phyloP scores from a whole-genome alignment of 768 basidiomycete species.

The Leccinum truebloodii region DNA sequence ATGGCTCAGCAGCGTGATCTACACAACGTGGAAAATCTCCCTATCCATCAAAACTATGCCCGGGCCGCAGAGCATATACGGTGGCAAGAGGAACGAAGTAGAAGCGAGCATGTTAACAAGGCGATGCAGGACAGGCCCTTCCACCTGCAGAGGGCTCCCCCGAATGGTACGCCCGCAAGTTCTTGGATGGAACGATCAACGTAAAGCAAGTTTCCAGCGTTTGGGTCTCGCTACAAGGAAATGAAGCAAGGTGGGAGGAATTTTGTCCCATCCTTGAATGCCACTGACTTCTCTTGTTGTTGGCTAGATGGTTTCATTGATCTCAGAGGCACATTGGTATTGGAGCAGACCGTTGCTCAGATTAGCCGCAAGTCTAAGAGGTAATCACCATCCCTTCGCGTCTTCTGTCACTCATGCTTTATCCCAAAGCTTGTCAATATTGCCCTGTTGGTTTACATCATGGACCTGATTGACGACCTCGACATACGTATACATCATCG shows the following conservation, averaged over 20 bases:
- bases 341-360: slow-evolving; percentile 77
- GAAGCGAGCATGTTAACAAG: slow-evolving; percentile 61
- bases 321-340: slow-evolving; percentile 80
- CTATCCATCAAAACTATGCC: slow-evolving; percentile 81
- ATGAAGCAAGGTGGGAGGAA: slow-evolving; percentile 67
- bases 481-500: slow-evolving; percentile 87
- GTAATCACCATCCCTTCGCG: slow-evolving; percentile 36
- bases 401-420: slow-evolving; percentile 14
- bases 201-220: slow-evolving; percentile 77
- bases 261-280: not conserved
- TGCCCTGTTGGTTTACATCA: slow-evolving; percentile 67
- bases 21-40: slow-evolving; percentile 55
- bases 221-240: slow-evolving; percentile 74
- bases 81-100: slow-evolving; percentile 71
- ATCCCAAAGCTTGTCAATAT: slow-evolving; percentile 50
- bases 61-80: slow-evolving; percentile 64
- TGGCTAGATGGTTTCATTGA: slow-evolving; percentile 80
- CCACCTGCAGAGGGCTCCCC: slow-evolving; percentile 69
- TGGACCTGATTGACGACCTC: slow-evolving; percentile 71
- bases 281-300: slow-evolving; percentile 40
- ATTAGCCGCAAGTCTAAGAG: slow-evolving; percentile 73
- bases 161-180: slow-evolving; percentile 91
- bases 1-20: slow-evolving; percentile 61
- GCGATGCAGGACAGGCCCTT: slow-evolving; percentile 55
- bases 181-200: slow-evolving; percentile 84